Conservation (phyloP, 768 basidiomycete species). For the Suillus americanus region DNA sequence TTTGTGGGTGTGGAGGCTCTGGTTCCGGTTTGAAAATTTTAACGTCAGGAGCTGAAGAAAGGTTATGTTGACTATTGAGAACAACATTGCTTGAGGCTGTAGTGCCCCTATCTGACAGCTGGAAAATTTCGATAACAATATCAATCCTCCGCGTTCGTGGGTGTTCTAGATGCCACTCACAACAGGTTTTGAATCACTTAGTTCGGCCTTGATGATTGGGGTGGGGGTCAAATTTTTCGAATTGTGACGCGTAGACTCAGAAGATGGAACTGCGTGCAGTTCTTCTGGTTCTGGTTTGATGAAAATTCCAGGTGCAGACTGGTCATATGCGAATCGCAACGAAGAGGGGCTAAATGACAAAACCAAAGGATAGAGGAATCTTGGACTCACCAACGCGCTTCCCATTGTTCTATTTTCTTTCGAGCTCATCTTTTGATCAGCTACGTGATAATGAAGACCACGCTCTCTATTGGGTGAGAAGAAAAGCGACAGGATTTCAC, state of each 20-base stretch:
- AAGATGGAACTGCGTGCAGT: not conserved
- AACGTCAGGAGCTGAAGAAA: not conserved
- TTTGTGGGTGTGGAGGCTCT: not conserved
- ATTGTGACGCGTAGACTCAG: not conserved
- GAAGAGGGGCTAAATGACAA: slow-evolving; percentile 3
- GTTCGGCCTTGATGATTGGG: not conserved
- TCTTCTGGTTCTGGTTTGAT: slow-evolving; percentile 2
- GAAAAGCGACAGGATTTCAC: not conserved
- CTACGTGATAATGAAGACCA: not conserved
- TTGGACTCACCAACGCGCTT: not conserved
- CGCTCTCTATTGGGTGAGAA: slow-evolving; percentile 4
- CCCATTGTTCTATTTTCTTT: not conserved
- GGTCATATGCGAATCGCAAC: not conserved
- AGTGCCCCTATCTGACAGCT: not conserved
- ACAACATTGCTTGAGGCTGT: not conserved
- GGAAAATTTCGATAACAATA: not conserved
- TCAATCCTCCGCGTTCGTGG: not conserved
- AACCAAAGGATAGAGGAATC: not conserved
- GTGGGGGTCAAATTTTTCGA: not conserved
- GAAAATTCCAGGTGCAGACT: not conserved
- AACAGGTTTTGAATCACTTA: not conserved
- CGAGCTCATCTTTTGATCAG: not conserved
- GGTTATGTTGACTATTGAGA: not conserved
- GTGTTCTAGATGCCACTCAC: not conserved
- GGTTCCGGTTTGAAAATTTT: not conserved